Percentiles rank a stretch among this genome's conserved stretches.
Evolutionary conservation across 2,329 filamentous ascomycete species (phyloP).

Genomic region (Davidsoniella eucalypti): DNA sequence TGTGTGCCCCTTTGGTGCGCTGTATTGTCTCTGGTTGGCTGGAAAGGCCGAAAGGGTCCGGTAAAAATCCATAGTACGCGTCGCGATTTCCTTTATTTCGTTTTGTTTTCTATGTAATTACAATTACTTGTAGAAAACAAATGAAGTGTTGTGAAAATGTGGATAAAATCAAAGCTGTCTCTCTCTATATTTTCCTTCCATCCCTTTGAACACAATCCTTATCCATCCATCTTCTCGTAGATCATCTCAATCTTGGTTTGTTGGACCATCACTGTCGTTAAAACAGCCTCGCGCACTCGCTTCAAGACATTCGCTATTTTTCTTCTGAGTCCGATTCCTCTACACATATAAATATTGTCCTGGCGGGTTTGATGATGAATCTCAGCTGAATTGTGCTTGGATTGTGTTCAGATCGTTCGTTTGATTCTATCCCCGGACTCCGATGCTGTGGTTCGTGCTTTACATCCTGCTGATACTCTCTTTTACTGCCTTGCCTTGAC

Average conservation of each 20-base stretch:
- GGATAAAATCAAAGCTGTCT: too few relatives aligned
- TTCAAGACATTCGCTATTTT: not conserved
- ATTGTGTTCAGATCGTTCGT: not conserved
- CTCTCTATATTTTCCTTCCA: not conserved
- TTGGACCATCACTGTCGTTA: not conserved
- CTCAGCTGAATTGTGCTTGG: not conserved
- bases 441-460: constrained; percentile 12
- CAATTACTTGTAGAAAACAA: too few relatives aligned
- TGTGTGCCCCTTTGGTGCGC: not conserved
- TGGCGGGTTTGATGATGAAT: not conserved
- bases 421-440: constrained; percentile 1
- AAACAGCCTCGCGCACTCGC: not conserved
- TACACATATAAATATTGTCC: not conserved
- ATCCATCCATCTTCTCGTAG: not conserved
- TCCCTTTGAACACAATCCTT: too few relatives aligned
- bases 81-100: not conserved
- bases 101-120: not conserved
- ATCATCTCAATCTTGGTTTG: not conserved
- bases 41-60: not conserved
- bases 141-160: too few relatives aligned
- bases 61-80: not conserved
- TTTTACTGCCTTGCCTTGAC: constrained; percentile 12
- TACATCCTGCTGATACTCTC: constrained; percentile 15
- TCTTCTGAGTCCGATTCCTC: not conserved
- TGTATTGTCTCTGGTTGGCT: not conserved